Evolutionary conservation across 495 filamentous ascomycete genomes (phyloP).

Genomic region (Saxophila tyrrhenica): DNA sequence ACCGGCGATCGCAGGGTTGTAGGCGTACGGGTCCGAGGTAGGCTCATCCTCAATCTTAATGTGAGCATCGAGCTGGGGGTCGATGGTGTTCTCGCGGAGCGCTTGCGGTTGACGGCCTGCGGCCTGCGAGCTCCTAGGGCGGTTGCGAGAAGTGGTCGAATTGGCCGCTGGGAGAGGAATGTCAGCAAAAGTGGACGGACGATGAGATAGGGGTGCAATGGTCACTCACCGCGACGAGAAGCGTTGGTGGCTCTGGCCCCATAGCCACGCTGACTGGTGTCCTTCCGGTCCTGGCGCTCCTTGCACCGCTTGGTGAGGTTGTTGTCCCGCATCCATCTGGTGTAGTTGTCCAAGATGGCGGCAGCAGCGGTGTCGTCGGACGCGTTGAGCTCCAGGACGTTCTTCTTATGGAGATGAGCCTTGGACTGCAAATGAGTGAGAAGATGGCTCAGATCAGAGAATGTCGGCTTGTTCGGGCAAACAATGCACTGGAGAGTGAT

Average conservation of each 20-base stretch:
- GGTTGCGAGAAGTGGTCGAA: conserved; percentile 1
- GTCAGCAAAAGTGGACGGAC: conserved; percentile 1
- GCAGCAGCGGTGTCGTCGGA: conserved; percentile 42
- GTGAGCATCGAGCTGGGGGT: conserved; percentile 14
- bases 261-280: conserved; percentile 36
- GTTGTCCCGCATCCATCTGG: conserved; percentile 57
- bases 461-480: conserved; percentile 63
- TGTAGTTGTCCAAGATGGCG: conserved; percentile 45
- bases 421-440: conserved; percentile 83
- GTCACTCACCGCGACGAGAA: not conserved
- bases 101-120: not conserved
- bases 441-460: conserved; percentile 80
- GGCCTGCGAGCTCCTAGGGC: not conserved
- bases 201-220: too few species aligned
- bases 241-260: not conserved
- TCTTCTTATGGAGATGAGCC: conserved; percentile 63
- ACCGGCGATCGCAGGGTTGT: not conserved
- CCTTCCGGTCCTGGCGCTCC: conserved; percentile 60
- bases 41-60: conserved; percentile 16
- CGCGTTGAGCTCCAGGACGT: conserved; percentile 57
- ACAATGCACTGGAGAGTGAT: conserved; percentile 66
- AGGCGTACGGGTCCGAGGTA: not conserved
- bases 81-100: conserved; percentile 16
- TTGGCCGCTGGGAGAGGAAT: conserved; percentile 1
- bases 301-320: conserved; percentile 55